Conservation (phyloP, 2,329 filamentous ascomycete species). For the Pyrenophora graminea region DNA sequence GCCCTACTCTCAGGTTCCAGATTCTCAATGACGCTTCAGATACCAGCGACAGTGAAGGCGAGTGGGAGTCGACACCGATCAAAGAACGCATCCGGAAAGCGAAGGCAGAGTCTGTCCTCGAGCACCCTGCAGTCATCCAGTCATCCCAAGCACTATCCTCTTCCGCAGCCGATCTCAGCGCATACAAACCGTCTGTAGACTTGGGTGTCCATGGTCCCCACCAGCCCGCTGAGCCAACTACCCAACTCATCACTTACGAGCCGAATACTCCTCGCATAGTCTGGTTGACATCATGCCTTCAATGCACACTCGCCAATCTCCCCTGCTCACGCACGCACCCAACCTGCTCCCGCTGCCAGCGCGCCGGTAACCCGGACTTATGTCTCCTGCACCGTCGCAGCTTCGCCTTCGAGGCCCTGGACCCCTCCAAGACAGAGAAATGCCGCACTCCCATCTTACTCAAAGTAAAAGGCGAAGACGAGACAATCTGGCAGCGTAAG, state of each 20-base stretch:
- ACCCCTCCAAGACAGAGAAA: background rate
- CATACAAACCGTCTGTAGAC: background rate
- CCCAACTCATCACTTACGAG: background rate
- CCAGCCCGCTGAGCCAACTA: background rate
- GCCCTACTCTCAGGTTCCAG: background rate
- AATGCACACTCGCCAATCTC: constrained; percentile 33
- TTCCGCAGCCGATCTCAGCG: background rate
- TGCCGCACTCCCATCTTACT: constrained; percentile 25
- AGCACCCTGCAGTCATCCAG: no score
- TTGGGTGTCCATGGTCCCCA: background rate
- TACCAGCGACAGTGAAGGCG: constrained; percentile 9
- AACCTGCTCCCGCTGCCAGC: constrained; percentile 33
- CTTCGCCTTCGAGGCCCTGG: constrained; percentile 17
- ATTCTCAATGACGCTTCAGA: constrained; percentile 10
- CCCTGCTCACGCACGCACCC: constrained; percentile 38
- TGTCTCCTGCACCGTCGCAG: constrained; percentile 34
- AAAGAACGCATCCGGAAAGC: background rate
- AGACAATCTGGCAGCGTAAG: constrained; percentile 22
- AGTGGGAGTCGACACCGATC: background rate
- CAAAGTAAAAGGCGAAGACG: constrained; percentile 19
- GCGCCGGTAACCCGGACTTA: constrained; percentile 14
- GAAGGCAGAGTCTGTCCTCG: background rate
- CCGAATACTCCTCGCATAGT: constrained; percentile 16
- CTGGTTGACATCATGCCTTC: constrained; percentile 35
- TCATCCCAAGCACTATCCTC: no score